Base-by-base conservation (phyloP, 345 rosid species). In the Mangifera indica region DNA sequence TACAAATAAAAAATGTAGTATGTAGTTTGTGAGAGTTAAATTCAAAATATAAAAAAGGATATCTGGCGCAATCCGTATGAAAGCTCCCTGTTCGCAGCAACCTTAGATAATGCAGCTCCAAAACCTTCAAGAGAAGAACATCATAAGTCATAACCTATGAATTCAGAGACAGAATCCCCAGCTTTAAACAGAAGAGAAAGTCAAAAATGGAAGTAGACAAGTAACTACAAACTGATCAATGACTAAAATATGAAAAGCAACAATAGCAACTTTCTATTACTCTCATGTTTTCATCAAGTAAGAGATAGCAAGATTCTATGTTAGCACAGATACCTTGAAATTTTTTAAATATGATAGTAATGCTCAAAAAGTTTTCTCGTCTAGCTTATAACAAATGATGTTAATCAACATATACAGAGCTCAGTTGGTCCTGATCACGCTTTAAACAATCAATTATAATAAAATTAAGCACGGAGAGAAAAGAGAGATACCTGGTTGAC, bases 41-140 rank as follows among this genome's bases (percentile, higher is more conserved):
- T 37, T 37, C 14, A 12, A 45, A 13, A 22, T 13, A 24, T 59
- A 44, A 10, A 45, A 76, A 82, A 92, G 97, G 97, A 91, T 94
- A 94, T 91, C 84, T 94, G 98, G 24, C 97, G 91, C 83, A 94
- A 73, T 73, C 97, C 97, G 51, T 84, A 72, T 1, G 93, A 82
- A 64, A 91, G 83, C 64, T 87, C 91, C 83, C 83, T 84, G 81
- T 87, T 87, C 40, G 93, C 91, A 69, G 94, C 87, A 78, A 94
- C 87, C 76, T 84, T 88, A 48, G 95, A 82, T 40, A 94, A 85
- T 74, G 91, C 97, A 52, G 70, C 79, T 62, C 97, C 97, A 84
- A 94, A 91, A 68, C 97, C 98, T 94, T 76, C 65, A 82, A 63
- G 49, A 71, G 17, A 32, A 65, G 58, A 71, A 37, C 2, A 6